Evolutionary conservation across 1,139 yeast genomes (phyloP).

Genomic region (Debaryomyces robertsiae): DNA sequence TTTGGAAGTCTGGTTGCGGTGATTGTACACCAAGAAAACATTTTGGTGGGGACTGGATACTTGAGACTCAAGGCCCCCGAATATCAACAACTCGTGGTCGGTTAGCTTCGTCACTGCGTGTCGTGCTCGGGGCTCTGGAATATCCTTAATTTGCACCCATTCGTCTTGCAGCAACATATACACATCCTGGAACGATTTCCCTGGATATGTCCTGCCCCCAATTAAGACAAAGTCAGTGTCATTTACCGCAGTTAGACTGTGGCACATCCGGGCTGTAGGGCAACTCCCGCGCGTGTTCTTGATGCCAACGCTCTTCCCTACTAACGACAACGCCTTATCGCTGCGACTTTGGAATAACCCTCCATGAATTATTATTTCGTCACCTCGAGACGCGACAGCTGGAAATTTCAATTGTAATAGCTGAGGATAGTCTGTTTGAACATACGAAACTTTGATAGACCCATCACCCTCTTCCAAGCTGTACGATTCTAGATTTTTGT

Average conservation of each 20-base stretch:
- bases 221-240: slow-evolving; percentile 39
- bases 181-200: slow-evolving; percentile 38
- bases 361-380: slow-evolving; percentile 47
- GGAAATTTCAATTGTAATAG: slow-evolving; percentile 49
- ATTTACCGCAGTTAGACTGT: slow-evolving; percentile 45
- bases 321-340: slow-evolving; percentile 20
- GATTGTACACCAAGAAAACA: slow-evolving; percentile 24
- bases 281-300: slow-evolving; percentile 15
- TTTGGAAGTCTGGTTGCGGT: slow-evolving; percentile 16
- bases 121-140: slow-evolving; percentile 54
- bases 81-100: slow-evolving; percentile 44
- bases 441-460: slow-evolving; percentile 13
- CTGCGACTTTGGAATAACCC: slow-evolving; percentile 56
- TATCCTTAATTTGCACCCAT: slow-evolving; percentile 40
- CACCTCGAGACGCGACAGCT: slow-evolving; percentile 34
- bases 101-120: slow-evolving; percentile 49
- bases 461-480: slow-evolving; percentile 10
- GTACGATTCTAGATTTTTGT: slow-evolving; percentile 3
- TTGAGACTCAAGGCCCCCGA: slow-evolving; percentile 47
- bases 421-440: slow-evolving; percentile 11
- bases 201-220: slow-evolving; percentile 75
- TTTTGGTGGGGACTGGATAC: slow-evolving; percentile 5
- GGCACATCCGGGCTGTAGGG: slow-evolving; percentile 62
- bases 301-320: slow-evolving; percentile 18
- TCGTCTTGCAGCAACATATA: slow-evolving; percentile 20